These are phyloP conservation scores for Scedosporium dehoogii DNA, from an alignment of 2,329 filamentous ascomycete species.

Conservation along the genomic window DNA sequence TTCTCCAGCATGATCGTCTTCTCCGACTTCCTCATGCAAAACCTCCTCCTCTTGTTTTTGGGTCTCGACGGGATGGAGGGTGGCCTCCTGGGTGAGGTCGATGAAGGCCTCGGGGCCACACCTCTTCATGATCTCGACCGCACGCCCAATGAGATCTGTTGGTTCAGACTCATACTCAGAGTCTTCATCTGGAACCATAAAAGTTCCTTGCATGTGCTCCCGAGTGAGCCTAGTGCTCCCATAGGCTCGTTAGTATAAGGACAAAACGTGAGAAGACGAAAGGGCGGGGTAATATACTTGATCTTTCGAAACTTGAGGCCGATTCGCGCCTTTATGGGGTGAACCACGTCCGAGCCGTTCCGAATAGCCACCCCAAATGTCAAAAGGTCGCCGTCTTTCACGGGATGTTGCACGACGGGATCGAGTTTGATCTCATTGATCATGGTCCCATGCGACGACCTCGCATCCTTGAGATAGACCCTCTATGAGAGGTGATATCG, in stretches of 20 bases:
- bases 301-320: not conserved
- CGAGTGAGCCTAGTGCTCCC: not conserved
- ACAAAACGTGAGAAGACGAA: not conserved
- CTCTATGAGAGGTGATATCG: not conserved
- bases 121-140: not conserved
- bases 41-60: too few relatives aligned
- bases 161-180: not conserved
- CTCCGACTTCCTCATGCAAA: too few relatives aligned
- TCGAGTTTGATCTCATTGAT: constrained; percentile 5
- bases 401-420: not conserved
- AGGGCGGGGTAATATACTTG: not conserved
- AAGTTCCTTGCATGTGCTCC: not conserved
- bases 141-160: not conserved
- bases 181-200: not conserved
- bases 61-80: not conserved
- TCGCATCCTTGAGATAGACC: constrained; percentile 8
- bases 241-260: not conserved
- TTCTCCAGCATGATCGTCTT: too few relatives aligned
- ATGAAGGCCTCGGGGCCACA: not conserved
- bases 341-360: not conserved
- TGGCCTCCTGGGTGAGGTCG: not conserved
- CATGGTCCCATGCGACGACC: constrained; percentile 9
- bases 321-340: not conserved
- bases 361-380: constrained; percentile 7
- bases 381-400: constrained; percentile 4